Conservation (phyloP, 2,329 filamentous ascomycete genomes). For the Magnaporthiopsis rhizophila region DNA sequence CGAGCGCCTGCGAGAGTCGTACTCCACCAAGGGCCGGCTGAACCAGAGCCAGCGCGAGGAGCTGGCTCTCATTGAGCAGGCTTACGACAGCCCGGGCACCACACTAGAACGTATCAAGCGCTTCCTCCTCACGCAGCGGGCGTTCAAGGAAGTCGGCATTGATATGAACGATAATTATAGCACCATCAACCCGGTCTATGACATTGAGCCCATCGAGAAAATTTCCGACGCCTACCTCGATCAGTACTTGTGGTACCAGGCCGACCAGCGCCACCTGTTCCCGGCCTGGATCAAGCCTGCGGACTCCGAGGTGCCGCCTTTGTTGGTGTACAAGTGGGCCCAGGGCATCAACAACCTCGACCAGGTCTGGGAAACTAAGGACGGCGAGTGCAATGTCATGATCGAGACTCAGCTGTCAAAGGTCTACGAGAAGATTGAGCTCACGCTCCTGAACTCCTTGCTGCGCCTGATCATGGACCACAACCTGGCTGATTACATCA, state of each 20-base stretch:
- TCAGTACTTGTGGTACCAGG: slow-evolving; percentile 98
- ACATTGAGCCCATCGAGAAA: slow-evolving; percentile 98
- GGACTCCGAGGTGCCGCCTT: slow-evolving; percentile 90
- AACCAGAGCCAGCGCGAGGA: slow-evolving; percentile 98
- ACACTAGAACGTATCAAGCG: slow-evolving; percentile 95
- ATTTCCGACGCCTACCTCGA: slow-evolving; percentile 98
- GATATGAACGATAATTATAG: slow-evolving; percentile 99
- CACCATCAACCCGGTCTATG: slow-evolving; percentile 97
- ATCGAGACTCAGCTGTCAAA: slow-evolving; percentile 98
- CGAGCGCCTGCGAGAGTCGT: slow-evolving; percentile 87
- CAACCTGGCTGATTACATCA: slow-evolving; percentile 98
- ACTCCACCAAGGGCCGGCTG: slow-evolving; percentile 92
- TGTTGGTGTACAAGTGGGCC: slow-evolving; percentile 97
- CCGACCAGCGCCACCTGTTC: slow-evolving; percentile 93
- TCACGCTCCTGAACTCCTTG: slow-evolving; percentile 89
- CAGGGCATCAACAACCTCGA: slow-evolving; percentile 98
- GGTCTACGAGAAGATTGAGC: slow-evolving; percentile 98
- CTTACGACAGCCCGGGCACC: slow-evolving; percentile 94
- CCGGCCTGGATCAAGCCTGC: slow-evolving; percentile 99
- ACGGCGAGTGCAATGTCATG: slow-evolving; percentile 97
- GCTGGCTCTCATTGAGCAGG: slow-evolving; percentile 92
- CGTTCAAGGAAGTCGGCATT: slow-evolving; percentile 98
- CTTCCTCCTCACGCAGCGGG: slow-evolving; percentile 90
- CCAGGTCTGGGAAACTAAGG: slow-evolving; percentile 86
- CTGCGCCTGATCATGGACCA: slow-evolving; percentile 97